These are phyloP conservation scores for Phytophthora pistaciae DNA, from an alignment of 352 stramenopile genomes.

Conservation along the genomic window DNA sequence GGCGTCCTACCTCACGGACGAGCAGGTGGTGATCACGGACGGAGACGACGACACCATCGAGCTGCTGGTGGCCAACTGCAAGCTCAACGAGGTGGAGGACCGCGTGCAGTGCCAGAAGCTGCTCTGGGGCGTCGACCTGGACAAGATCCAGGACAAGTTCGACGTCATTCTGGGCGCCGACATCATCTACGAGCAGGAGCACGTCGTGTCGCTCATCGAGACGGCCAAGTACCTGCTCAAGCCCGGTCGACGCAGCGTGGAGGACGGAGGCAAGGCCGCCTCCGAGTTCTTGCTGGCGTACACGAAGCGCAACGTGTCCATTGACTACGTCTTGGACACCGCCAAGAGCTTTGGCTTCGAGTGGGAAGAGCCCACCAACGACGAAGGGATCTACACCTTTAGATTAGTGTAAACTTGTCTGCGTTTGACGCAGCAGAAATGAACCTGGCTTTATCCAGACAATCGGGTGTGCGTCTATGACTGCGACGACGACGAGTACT, in stretches of 20 bases:
- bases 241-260: constrained; percentile 25
- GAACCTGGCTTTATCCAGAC: constrained; percentile 3
- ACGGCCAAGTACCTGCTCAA: constrained; percentile 58
- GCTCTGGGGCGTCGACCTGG: constrained; percentile 54
- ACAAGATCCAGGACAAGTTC: constrained; percentile 54
- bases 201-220: constrained; percentile 62
- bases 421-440: constrained; percentile 21
- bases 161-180: constrained; percentile 66
- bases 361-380: constrained; percentile 53
- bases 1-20: constrained; percentile 61
- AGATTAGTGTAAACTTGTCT: constrained; percentile 42
- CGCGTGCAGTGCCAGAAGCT: constrained; percentile 56
- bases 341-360: constrained; percentile 70
- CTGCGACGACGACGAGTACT: constrained; percentile 12
- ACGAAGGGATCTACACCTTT: constrained; percentile 74
- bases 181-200: constrained; percentile 75
- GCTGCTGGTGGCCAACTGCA: constrained; percentile 59
- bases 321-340: constrained; percentile 68
- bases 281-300: constrained; percentile 68
- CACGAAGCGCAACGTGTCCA: constrained; percentile 75
- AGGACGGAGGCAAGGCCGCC: constrained; percentile 24
- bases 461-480: constrained; percentile 8
- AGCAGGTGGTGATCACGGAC: constrained; percentile 66
- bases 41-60: constrained; percentile 64
- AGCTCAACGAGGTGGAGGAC: constrained; percentile 55